These are phyloP conservation scores for Chrysosporium queenslandicum DNA, from an alignment of 2,329 filamentous ascomycete genomes.

Conservation along the genomic window DNA sequence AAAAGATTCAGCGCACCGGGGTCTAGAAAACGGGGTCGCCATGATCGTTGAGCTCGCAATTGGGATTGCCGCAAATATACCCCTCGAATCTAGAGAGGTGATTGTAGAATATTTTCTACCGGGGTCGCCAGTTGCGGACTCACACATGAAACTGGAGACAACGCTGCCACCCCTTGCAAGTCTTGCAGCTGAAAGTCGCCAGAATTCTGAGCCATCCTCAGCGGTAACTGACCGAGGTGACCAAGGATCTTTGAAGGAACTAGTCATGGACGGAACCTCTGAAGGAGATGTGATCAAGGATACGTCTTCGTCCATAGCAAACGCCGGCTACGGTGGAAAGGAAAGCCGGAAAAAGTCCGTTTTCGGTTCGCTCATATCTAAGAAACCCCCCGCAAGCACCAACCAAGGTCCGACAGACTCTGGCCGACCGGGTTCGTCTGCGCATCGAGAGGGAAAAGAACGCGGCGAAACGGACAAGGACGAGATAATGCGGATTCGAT, in stretches of 20 bases:
- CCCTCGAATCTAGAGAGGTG: slow-evolving; percentile 83
- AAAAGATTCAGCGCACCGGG: slow-evolving; percentile 63
- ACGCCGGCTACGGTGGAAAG: slow-evolving; percentile 15
- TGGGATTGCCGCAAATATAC: slow-evolving; percentile 73
- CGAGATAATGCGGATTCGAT: slow-evolving; percentile 49
- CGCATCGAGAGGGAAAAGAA: slow-evolving; percentile 15
- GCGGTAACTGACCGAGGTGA: slow-evolving; percentile 15
- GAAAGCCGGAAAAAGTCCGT: slow-evolving; percentile 35
- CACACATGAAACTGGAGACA: slow-evolving; percentile 75
- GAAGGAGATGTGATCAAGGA: slow-evolving; percentile 20
- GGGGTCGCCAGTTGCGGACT: slow-evolving; percentile 56
- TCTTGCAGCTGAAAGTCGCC: slow-evolving; percentile 21
- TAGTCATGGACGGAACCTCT: slow-evolving; percentile 14
- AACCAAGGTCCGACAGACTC: slow-evolving; percentile 11
- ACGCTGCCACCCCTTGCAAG: slow-evolving; percentile 52
- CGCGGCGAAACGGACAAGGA: slow-evolving; percentile 12
- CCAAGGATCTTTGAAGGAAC: slow-evolving; percentile 19
- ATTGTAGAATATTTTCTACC: slow-evolving; percentile 77
- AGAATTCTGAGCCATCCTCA: slow-evolving; percentile 15
- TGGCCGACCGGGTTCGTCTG: slow-evolving; percentile 9
- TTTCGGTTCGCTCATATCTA: slow-evolving; percentile 34
- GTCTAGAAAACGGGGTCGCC: slow-evolving; percentile 75
- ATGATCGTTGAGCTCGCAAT: slow-evolving; percentile 92
- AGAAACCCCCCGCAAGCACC: slow-evolving; percentile 23
- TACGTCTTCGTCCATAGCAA: slow-evolving; percentile 20